Evolutionary conservation across 1,284 basidiomycete species (phyloP), one percentile per base, ranked within the genome.

Genomic region (Tilletiopsis washingtonensis): DNA sequence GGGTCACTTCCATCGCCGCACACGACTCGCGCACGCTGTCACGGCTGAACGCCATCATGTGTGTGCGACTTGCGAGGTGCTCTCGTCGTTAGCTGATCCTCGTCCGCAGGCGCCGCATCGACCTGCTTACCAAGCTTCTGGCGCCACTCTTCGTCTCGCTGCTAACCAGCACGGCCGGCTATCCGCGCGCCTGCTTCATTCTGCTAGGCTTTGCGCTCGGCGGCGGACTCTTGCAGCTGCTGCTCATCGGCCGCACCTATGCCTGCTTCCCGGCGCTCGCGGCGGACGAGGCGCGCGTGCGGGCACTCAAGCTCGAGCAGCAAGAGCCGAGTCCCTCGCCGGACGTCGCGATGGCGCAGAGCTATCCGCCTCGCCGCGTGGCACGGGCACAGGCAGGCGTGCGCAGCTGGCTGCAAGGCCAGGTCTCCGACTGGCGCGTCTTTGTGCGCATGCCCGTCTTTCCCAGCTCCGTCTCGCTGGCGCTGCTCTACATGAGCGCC

Each of bases 121-220:
- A 82, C 58, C 73, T 82, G 2, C 64, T 80, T 12, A 79, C 77
- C 59, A 81, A 82, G 59, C 76, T 82, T 4, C 54, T 78, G 4
- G 77, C 80, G 1, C 81, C 81, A 0, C 69, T 82, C 3, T 80
- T 81, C 48, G 79, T 80, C 12, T 80, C 79, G 0, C 67, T 78
- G n/a, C 71, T 81, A 26, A 79, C 80, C 0, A 51, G 53, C 24
- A 49, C 56, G n/a, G 49, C 54, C 25, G 50, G 50, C 36, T 64
- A 68, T 43, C 49, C 39, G 19, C 24, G 48, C 23, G 57, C 59
- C 7, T 48, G 45, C 6, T 45, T 68, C 25, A 49, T 66, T n/a
- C 42, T 68, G 39, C 41, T 68, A n/a, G n/a, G 57, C 7, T 68
- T 68, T 45, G n/a, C n/a, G n/a, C n/a, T n/a, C n/a, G n/a, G n/a